A percentile compares a stretch with the other conserved stretches of the same genome.
These are phyloP conservation scores for Hanseniaspora thailandica DNA, from an alignment of 805 yeast species.

Conservation along the genomic window DNA sequence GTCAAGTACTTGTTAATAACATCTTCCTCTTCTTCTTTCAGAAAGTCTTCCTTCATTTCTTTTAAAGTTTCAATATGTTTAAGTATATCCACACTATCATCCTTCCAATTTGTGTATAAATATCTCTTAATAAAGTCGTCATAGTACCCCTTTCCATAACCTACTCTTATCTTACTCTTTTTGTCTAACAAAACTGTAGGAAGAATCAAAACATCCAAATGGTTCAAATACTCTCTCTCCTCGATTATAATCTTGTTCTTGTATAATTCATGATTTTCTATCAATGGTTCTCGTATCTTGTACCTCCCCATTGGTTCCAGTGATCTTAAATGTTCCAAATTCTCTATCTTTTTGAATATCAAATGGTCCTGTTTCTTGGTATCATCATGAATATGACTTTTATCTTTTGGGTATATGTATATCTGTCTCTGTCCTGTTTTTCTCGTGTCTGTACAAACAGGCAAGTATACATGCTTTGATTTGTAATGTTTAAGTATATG, in stretches of 20 bases:
- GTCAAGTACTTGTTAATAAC: conserved; percentile 13
- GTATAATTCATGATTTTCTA: conserved; percentile 24
- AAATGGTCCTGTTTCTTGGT: conserved; percentile 33
- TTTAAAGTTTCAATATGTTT: not conserved
- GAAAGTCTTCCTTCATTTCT: not conserved
- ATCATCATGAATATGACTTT: not conserved
- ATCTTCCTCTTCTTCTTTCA: conserved; percentile 17
- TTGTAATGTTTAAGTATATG: not conserved
- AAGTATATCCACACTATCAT: not conserved
- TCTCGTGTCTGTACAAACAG: conserved; percentile 36
- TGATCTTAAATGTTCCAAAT: conserved; percentile 32
- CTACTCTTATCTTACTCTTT: conserved; percentile 43
- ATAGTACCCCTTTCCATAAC: conserved; percentile 90
- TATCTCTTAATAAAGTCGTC: conserved; percentile 60
- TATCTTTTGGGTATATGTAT: conserved; percentile 3
- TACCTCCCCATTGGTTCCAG: conserved; percentile 61
- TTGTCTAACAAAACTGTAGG: conserved; percentile 73
- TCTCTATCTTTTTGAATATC: conserved; percentile 43
- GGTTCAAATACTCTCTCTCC: conserved; percentile 19
- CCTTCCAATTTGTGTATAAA: conserved; percentile 18
- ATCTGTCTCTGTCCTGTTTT: conserved; percentile 25
- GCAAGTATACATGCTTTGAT: conserved; percentile 44
- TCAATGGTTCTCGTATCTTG: conserved; percentile 53
- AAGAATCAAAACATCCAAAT: conserved; percentile 60
- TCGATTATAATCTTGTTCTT: conserved; percentile 19